Conservation (phyloP, 306 rosid genomes). For the Echinosophora koreensis region DNA sequence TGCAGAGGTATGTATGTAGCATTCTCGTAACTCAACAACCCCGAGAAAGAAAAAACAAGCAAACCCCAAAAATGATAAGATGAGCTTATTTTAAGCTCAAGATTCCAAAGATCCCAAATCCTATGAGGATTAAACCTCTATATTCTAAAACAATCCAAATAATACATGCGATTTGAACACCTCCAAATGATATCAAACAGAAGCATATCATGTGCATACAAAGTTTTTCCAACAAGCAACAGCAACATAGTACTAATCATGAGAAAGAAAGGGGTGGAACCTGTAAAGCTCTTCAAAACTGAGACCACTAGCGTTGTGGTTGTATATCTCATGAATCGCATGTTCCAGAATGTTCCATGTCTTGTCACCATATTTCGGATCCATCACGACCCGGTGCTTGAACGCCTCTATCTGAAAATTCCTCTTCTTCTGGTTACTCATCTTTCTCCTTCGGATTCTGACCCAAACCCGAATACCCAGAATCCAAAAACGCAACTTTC, state of each 20-base stretch:
- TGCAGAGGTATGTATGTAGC: neutral
- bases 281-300: conserved; percentile 91
- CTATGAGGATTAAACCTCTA: conserved; percentile 20
- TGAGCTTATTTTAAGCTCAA: neutral
- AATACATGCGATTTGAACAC: neutral
- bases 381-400: conserved; percentile 74
- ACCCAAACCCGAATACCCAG: conserved; percentile 24
- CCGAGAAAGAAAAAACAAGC: neutral
- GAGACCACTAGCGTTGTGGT: conserved; percentile 77
- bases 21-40: neutral
- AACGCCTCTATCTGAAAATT: conserved; percentile 87
- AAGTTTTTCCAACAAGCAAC: conserved; percentile 6
- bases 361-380: conserved; percentile 85
- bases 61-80: conserved; percentile 24
- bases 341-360: conserved; percentile 82
- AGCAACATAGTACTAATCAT: neutral
- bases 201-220: conserved; percentile 6
- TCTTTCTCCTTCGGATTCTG: conserved; percentile 38
- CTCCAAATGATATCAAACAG: conserved; percentile 22
- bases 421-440: conserved; percentile 81
- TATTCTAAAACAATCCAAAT: conserved; percentile 37
- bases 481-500: conserved; percentile 27
- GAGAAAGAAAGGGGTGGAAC: conserved; percentile 45
- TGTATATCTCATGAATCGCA: conserved; percentile 80
- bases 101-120: conserved; percentile 31